These are phyloP conservation scores for Leccinum broughii DNA, from an alignment of 768 basidiomycete genomes.

Conservation along the genomic window DNA sequence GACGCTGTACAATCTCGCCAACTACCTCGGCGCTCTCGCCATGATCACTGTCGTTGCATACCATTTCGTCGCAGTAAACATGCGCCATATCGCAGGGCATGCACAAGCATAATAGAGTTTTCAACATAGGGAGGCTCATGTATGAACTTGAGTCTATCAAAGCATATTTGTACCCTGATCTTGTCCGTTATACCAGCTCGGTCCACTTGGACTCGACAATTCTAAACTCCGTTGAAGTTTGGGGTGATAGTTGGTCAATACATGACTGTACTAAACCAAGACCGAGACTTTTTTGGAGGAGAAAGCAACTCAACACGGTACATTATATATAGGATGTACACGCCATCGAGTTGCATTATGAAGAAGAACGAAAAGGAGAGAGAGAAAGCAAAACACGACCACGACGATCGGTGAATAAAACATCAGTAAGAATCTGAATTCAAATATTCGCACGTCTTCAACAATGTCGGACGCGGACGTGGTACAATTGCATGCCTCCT, in stretches of 20 bases:
- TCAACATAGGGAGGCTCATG: neutral
- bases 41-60: slow-evolving; percentile 89
- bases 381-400: neutral
- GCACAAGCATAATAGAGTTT: slow-evolving; percentile 5
- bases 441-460: neutral
- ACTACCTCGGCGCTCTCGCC: slow-evolving; percentile 78
- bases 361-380: neutral
- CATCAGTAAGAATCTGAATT: no score
- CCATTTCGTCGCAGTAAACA: slow-evolving; percentile 89
- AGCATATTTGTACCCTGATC: neutral
- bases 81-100: slow-evolving; percentile 43
- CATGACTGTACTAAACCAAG: no score
- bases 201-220: neutral
- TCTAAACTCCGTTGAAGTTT: neutral
- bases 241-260: no score
- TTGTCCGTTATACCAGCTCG: neutral
- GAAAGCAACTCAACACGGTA: no score
- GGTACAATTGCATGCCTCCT: slow-evolving; percentile 22
- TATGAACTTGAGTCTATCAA: neutral
- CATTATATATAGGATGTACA: no score
- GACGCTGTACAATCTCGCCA: slow-evolving; percentile 81
- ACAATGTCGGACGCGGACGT: slow-evolving; percentile 20
- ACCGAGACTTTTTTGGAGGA: no score
- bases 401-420: no score
- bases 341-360: no score